Evolutionary conservation across 768 basidiomycete genomes (phyloP).

Genomic region (Nidularia sp.): DNA sequence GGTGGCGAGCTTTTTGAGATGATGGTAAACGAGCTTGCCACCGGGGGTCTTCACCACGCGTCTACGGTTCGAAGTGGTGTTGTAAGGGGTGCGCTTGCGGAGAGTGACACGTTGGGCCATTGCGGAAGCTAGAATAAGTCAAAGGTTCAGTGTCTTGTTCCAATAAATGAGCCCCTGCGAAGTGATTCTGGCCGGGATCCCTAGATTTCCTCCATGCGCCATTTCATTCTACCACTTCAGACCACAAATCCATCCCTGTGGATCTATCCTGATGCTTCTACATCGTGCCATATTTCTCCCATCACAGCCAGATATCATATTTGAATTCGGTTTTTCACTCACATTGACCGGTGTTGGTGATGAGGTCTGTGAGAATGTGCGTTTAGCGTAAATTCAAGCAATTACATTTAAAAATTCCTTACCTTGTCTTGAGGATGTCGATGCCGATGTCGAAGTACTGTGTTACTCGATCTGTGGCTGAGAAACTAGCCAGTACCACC

Average conservation of each 20-base stretch:
- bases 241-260: no score
- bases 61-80: slow-evolving; percentile 94
- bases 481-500: slow-evolving; percentile 34
- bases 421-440: slow-evolving; percentile 68
- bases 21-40: slow-evolving; percentile 97
- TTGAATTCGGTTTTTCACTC: slow-evolving; percentile 15
- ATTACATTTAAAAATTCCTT: slow-evolving; percentile 13
- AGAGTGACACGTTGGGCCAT: slow-evolving; percentile 99
- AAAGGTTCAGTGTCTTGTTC: not conserved
- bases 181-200: not conserved
- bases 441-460: slow-evolving; percentile 39
- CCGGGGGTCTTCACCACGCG: slow-evolving; percentile 98
- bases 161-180: not conserved
- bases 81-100: slow-evolving; percentile 97
- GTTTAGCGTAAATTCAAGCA: not conserved
- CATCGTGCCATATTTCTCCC: no score
- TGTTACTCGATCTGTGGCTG: slow-evolving; percentile 27
- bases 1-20: slow-evolving; percentile 90
- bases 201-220: no score
- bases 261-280: no score
- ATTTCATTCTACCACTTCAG: no score
- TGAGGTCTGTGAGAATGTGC: not conserved
- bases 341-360: slow-evolving; percentile 23
- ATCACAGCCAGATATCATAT: no score
- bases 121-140: slow-evolving; percentile 18